Conservation (phyloP, 1,139 yeast genomes). For the Trichomonascaceae sp. region DNA sequence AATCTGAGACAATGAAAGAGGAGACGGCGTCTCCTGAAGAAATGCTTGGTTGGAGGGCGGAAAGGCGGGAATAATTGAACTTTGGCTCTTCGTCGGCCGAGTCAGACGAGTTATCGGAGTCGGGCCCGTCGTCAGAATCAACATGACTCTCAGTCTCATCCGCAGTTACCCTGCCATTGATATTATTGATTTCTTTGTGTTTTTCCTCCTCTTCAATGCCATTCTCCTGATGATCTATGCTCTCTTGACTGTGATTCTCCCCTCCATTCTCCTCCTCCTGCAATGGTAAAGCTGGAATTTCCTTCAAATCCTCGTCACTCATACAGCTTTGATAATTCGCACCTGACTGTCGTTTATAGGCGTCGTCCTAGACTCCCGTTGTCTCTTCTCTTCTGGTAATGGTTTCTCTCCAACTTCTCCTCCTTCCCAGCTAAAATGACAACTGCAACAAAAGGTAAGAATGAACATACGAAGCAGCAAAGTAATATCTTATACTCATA, state of each 20-base stretch:
- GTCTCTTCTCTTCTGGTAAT: too few species aligned
- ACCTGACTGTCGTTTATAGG: too few species aligned
- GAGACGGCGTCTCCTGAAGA: constrained; percentile 76
- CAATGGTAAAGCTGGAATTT: not conserved
- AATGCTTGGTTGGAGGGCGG: constrained; percentile 58
- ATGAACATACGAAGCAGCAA: not conserved
- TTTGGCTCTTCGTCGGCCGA: constrained; percentile 66
- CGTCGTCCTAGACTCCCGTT: too few species aligned
- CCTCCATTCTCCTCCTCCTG: not conserved
- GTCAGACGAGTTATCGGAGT: constrained; percentile 31
- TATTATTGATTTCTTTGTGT: constrained; percentile 3
- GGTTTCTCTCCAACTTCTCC: not conserved
- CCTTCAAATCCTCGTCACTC: not conserved
- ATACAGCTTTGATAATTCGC: too few species aligned
- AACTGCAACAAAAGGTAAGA: constrained; percentile 26
- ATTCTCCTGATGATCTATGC: constrained; percentile 9
- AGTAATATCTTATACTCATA: not conserved
- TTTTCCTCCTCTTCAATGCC: constrained; percentile 11
- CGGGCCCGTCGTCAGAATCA: constrained; percentile 21
- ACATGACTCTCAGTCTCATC: too few species aligned
- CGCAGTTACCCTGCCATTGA: too few species aligned
- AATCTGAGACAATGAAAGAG: constrained; percentile 52
- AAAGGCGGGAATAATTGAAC: constrained; percentile 64
- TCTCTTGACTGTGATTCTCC: not conserved
- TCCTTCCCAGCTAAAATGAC: constrained; percentile 19